These are phyloP conservation scores for Didymella pomorum DNA, from an alignment of 2,329 filamentous ascomycete genomes.

Conservation along the genomic window DNA sequence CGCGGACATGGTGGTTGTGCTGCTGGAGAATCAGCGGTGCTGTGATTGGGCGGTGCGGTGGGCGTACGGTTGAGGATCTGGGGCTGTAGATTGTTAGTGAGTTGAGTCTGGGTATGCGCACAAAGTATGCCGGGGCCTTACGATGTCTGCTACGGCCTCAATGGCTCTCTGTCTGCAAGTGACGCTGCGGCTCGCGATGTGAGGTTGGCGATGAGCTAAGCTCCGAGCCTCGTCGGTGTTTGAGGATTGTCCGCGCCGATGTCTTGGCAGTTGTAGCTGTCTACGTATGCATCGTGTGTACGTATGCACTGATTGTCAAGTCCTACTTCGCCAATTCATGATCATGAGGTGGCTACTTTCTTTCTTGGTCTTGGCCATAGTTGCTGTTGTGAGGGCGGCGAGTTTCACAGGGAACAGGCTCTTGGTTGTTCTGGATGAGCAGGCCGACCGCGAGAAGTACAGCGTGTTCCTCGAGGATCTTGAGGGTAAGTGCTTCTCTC, in stretches of 20 bases:
- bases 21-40: constrained; percentile 5
- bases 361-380: constrained; percentile 71
- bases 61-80: constrained; percentile 57
- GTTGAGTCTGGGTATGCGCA: no score
- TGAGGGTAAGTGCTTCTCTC: constrained; percentile 61
- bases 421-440: constrained; percentile 85
- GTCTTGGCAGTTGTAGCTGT: constrained; percentile 48
- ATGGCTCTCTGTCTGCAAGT: constrained; percentile 28
- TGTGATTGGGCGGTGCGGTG: constrained; percentile 45
- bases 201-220: constrained; percentile 14
- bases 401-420: constrained; percentile 82
- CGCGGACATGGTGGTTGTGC: constrained; percentile 61
- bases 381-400: constrained; percentile 73
- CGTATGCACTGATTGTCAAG: constrained; percentile 26
- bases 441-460: constrained; percentile 81
- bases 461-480: constrained; percentile 81
- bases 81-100: constrained; percentile 1
- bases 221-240: constrained; percentile 6
- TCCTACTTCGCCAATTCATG: constrained; percentile 32
- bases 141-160: constrained; percentile 24
- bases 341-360: constrained; percentile 80
- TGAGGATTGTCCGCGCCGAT: constrained; percentile 21
- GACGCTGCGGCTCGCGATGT: constrained; percentile 18
- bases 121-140: constrained; percentile 9
- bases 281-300: constrained; percentile 20